Evolutionary conservation across 352 stramenopile genomes (phyloP), one percentile per base, ranked within the genome.

Genomic region (Globisporangium solare): DNA sequence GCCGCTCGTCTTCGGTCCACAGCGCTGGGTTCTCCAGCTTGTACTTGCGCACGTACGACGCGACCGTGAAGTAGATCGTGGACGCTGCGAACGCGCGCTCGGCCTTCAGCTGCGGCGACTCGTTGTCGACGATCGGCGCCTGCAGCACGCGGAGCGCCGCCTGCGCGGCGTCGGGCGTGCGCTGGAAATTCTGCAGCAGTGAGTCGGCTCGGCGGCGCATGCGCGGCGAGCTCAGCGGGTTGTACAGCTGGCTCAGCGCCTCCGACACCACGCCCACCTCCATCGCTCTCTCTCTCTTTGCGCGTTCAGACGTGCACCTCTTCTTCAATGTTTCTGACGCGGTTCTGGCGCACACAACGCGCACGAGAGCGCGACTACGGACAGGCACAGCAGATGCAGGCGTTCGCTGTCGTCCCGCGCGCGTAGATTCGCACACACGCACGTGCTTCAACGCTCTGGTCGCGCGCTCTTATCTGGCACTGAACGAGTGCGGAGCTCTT

Each of bases 221-320:
- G n/a, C 73, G 74, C 24, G 80, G 79, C 31, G 76, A 86, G 51
- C 61, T 90, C 50, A 84, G 64, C 32, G 80, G 78, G 52, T 75
- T 86, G 66, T 89, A 89, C 35, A 93, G 67, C 49, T 93, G 79
- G 52, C 84, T 66, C 43, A 93, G 70, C 54, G 83, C 80, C 43
- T 84, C 70, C 1, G 77, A 60, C 12, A 93, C 75, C 15, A 78
- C 68, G 11, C 57, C 68, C 12, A 78, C 62, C 40, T 84, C 67
- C 73, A 89, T 88, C 13, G 27, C 3, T 35, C 27, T 35, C 27
- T 35, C 5, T 35, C 27, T 35, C 27, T 7, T 35, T 35, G 27
- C 24, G 24, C 24, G 2, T 35, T 10, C 27, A 35, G 7, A 35
- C 6, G 6, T 6, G 27, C 27, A 35, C 27, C 27, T 35, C 10